Percentiles rank a stretch among this genome's conserved stretches.
phyloP scores from a whole-genome alignment of 2,329 filamentous ascomycete genomes.

The Colletotrichum salicis region DNA sequence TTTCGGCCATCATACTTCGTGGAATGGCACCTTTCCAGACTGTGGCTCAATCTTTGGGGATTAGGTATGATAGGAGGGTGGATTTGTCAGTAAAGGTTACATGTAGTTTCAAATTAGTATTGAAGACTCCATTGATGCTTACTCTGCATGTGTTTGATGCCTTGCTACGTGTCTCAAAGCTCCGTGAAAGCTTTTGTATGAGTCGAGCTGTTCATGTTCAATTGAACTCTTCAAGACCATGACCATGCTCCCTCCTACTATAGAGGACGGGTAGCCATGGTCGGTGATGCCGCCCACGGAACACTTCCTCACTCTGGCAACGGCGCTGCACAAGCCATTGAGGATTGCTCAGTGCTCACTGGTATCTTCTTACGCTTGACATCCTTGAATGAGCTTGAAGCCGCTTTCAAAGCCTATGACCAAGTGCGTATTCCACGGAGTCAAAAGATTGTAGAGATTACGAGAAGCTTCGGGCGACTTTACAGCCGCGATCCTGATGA shows the following conservation, averaged over 20 bases:
- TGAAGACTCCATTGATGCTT: no score
- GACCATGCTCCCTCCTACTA: not conserved
- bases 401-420: not conserved
- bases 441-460: not conserved
- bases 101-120: no score
- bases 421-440: not conserved
- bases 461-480: not conserved
- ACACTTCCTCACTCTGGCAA: not conserved
- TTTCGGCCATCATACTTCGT: no score
- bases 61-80: no score
- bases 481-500: not conserved
- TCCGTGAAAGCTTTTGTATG: no score
- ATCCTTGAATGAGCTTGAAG: not conserved
- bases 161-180: no score
- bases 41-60: no score
- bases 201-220: no score
- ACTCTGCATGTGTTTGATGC: no score
- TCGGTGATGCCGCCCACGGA: not conserved
- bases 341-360: not conserved
- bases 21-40: no score
- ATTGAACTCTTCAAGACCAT: not conserved
- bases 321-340: not conserved
- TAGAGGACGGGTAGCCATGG: not conserved
- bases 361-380: not conserved
- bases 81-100: no score